Conservation (phyloP, 2,329 filamentous ascomycete genomes). For the Rhynchosporium secalis region DNA sequence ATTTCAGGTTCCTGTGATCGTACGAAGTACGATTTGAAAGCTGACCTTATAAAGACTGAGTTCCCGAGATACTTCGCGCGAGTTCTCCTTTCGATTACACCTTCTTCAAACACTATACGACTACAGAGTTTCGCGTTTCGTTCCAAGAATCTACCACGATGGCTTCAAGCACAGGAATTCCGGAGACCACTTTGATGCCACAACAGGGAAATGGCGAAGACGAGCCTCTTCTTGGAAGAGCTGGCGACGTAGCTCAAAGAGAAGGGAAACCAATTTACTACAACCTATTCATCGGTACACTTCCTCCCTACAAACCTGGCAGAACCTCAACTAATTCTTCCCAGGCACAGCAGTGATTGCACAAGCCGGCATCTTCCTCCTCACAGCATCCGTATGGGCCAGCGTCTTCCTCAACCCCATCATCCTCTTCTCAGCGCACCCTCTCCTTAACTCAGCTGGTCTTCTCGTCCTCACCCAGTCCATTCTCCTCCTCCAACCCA, state of each 20-base stretch:
- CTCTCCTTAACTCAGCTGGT: constrained; percentile 67
- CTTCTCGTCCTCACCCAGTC: constrained; percentile 76
- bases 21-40: too few species aligned
- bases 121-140: background rate
- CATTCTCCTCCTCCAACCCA: constrained; percentile 84
- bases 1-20: background rate
- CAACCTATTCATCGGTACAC: constrained; percentile 73
- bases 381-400: constrained; percentile 76
- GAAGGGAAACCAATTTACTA: constrained; percentile 62
- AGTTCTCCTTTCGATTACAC: too few species aligned
- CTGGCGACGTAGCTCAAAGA: constrained; percentile 72
- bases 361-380: constrained; percentile 74
- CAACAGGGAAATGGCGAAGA: constrained; percentile 51
- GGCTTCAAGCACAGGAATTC: constrained; percentile 69
- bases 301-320: background rate
- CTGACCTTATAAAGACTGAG: background rate
- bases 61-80: background rate
- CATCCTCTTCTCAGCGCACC: constrained; percentile 86
- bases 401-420: constrained; percentile 67
- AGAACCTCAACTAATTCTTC: constrained; percentile 24
- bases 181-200: constrained; percentile 48
- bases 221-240: constrained; percentile 68
- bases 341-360: constrained; percentile 79
- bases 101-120: background rate
- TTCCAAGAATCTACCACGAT: constrained; percentile 45